phyloP scores from a whole-genome alignment of 208 protist species.

The Trypanosoma vivax region DNA sequence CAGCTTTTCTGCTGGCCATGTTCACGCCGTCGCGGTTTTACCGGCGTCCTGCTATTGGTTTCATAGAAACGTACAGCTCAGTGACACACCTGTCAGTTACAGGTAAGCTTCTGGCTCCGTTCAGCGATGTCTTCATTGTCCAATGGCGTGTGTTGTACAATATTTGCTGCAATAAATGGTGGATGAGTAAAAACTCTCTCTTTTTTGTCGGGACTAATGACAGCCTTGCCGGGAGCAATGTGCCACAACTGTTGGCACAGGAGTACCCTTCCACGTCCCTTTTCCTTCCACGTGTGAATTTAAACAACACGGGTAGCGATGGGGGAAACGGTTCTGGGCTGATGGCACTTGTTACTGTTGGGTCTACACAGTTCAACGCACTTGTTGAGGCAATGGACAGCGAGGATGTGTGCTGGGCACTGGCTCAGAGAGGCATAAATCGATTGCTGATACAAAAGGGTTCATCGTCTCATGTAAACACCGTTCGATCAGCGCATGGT shows the following conservation, averaged over 20 bases:
- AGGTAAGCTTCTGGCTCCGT: constrained; percentile 52
- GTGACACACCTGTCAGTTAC: constrained; percentile 76
- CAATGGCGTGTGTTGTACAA: constrained; percentile 61
- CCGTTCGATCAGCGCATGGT: constrained; percentile 12
- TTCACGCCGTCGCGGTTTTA: constrained; percentile 33
- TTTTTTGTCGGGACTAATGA: constrained; percentile 3
- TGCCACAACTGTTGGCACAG: not conserved
- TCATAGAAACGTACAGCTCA: constrained; percentile 88
- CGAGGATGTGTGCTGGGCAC: constrained; percentile 24
- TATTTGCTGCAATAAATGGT: not conserved
- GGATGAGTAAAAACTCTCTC: constrained; percentile 1
- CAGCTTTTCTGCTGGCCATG: constrained; percentile 36
- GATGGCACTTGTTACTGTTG: constrained; percentile 80
- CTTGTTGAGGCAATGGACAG: constrained; percentile 48
- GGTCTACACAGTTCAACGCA: constrained; percentile 75
- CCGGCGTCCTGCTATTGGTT: constrained; percentile 55
- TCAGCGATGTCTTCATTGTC: constrained; percentile 77
- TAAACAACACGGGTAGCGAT: not conserved
- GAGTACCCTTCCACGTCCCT: not conserved
- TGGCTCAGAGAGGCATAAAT: constrained; percentile 39
- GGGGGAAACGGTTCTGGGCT: not conserved
- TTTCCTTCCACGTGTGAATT: not conserved
- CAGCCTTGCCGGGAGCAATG: not conserved
- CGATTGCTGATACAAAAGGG: constrained; percentile 78
- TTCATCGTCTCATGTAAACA: constrained; percentile 16